Conservation (phyloP, 495 filamentous ascomycete species). For the Xylaria venustula region DNA sequence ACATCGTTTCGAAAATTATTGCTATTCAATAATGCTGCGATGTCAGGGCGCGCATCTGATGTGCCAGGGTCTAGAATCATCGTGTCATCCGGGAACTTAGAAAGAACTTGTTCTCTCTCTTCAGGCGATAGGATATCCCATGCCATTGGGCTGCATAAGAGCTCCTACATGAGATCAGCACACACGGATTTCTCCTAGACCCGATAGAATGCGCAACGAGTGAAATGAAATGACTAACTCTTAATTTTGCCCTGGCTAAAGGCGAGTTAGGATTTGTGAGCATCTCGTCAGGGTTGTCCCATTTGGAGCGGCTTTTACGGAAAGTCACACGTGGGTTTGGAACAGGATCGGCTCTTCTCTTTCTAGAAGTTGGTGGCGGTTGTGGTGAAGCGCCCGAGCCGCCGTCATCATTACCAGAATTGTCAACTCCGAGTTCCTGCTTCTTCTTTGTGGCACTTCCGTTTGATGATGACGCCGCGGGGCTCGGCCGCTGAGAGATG, state of each 20-base stretch:
- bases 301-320: slow-evolving; percentile 25
- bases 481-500: not conserved
- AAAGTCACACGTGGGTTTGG: not conserved
- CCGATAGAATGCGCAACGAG: not conserved
- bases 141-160: slow-evolving; percentile 54
- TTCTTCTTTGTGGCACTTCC: slow-evolving; percentile 6
- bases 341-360: slow-evolving; percentile 16
- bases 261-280: slow-evolving; percentile 56
- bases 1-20: slow-evolving; percentile 47
- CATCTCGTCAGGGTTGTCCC: slow-evolving; percentile 29
- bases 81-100: slow-evolving; percentile 53
- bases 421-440: slow-evolving; percentile 13
- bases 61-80: slow-evolving; percentile 34
- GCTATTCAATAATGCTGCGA: slow-evolving; percentile 37
- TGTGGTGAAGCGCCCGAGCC: slow-evolving; percentile 15
- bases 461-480: not conserved
- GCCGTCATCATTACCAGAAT: slow-evolving; percentile 15
- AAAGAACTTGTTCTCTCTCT: slow-evolving; percentile 56
- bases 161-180: slow-evolving; percentile 39
- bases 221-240: slow-evolving; percentile 42
- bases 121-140: slow-evolving; percentile 57
- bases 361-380: not conserved
- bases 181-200: not conserved
- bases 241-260: slow-evolving; percentile 54
- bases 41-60: slow-evolving; percentile 33